These are phyloP conservation scores for Phytophthora lateralis DNA, from an alignment of 352 stramenopile genomes.

Conservation along the genomic window DNA sequence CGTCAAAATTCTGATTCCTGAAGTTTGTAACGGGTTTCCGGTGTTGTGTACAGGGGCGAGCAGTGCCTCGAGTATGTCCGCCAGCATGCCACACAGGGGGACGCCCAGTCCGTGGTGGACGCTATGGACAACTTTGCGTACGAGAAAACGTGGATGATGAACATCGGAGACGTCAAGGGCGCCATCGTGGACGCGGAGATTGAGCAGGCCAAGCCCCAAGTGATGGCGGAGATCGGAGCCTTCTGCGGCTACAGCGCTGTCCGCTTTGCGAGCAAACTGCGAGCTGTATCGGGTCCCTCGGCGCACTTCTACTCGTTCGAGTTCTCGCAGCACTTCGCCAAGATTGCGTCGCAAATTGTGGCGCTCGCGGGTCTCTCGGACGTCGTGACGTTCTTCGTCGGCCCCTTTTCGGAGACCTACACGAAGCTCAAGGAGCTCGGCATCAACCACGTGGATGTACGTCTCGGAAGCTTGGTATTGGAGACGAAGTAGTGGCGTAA, in stretches of 20 bases:
- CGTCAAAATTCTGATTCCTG: slow-evolving; percentile 16
- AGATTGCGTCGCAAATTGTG: slow-evolving; percentile 36
- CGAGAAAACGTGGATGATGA: slow-evolving; percentile 44
- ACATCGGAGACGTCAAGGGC: slow-evolving; percentile 43
- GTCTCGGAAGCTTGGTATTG: not conserved
- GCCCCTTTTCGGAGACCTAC: slow-evolving; percentile 37
- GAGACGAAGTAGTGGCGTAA: not conserved
- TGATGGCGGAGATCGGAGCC: slow-evolving; percentile 55
- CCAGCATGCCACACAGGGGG: slow-evolving; percentile 25
- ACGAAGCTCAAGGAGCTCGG: slow-evolving; percentile 31
- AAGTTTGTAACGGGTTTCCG: slow-evolving; percentile 30
- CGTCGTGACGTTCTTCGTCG: slow-evolving; percentile 36
- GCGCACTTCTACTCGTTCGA: slow-evolving; percentile 55
- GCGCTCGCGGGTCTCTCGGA: slow-evolving; percentile 32
- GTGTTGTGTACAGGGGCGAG: slow-evolving; percentile 19
- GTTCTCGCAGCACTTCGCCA: slow-evolving; percentile 40
- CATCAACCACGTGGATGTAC: slow-evolving; percentile 33
- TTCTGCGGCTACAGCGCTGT: slow-evolving; percentile 55
- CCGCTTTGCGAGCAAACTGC: slow-evolving; percentile 42
- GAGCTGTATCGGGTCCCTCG: slow-evolving; percentile 12
- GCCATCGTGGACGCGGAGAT: slow-evolving; percentile 40
- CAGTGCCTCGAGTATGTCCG: slow-evolving; percentile 39
- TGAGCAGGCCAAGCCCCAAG: slow-evolving; percentile 29
- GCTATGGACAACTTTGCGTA: slow-evolving; percentile 39
- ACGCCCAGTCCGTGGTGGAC: slow-evolving; percentile 37